Evolutionary conservation across 495 filamentous ascomycete genomes (phyloP), one percentile per base, ranked within the genome.

Genomic region (Neurospora tetraspora): DNA sequence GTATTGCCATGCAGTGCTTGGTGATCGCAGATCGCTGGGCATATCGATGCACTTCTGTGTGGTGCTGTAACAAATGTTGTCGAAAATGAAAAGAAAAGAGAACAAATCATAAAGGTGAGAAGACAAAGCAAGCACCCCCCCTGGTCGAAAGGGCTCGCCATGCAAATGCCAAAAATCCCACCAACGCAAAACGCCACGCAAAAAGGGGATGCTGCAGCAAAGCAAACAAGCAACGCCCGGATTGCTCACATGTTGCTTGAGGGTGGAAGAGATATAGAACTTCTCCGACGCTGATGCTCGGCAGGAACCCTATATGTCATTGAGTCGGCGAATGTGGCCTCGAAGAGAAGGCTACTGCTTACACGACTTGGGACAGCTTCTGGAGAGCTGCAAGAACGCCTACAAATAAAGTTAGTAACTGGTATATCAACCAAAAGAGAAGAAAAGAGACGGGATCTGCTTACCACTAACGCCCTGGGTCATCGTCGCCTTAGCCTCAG

Each of bases 381-480:
- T 85, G 83, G 70, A 87, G 78, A 31, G 82, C 81, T 39, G 81
- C 79, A 12, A 86, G 81, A 42, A 87, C 81, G 76, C 83, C 83
- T 85, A 65, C 40, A 27, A 14, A 61, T 7, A 11, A 18, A 23
- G 61, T 76, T 23, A 76, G 72, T 27, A n/a, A 14, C 7, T 68
- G 45, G 39, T n/a, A 73, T n/a, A 10, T 39, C 39, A 61, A 69
- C 68, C 20, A 20, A 72, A 39, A 18, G 70, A 65, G 73, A 45
- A 38, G 70, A 65, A 74, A 45, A 38, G 39, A 36, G 43, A 65
- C 72, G 69, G 27, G 18, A 10, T 74, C 34, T 73, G 83, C 88
- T 80, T 80, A 92, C 94, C 94, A 78, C 93, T 96, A 47, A 97
- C 93, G 74, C 94, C 94, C 81, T 95, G 92, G 3, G 93, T 94